Evolutionary conservation across 768 basidiomycete species (phyloP).

Genomic region (Russula sp.): DNA sequence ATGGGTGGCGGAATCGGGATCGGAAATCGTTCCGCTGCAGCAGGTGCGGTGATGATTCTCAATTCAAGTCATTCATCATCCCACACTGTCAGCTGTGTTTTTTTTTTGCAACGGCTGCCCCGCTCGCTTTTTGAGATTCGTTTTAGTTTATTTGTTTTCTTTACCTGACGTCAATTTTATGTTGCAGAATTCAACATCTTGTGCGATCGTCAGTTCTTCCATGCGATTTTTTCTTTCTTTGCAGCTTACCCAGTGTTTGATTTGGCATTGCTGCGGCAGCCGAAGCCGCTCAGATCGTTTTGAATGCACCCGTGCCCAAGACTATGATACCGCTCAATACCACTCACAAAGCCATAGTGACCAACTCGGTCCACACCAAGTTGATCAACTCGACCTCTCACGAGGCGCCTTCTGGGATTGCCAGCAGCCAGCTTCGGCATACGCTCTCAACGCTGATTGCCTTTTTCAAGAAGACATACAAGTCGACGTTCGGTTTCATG

Average conservation of each 20-base stretch:
- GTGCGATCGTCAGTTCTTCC: slow-evolving; percentile 61
- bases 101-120: not conserved
- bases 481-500: slow-evolving; percentile 70
- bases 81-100: slow-evolving; percentile 9
- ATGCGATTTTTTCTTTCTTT: not conserved
- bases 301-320: slow-evolving; percentile 60
- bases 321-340: slow-evolving; percentile 84
- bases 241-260: not conserved
- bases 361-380: slow-evolving; percentile 40
- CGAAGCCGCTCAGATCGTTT: slow-evolving; percentile 76
- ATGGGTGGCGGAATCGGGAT: slow-evolving; percentile 91
- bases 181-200: slow-evolving; percentile 67
- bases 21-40: slow-evolving; percentile 73
- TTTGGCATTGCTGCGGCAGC: slow-evolving; percentile 34
- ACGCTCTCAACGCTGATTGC: slow-evolving; percentile 67
- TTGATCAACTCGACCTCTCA: slow-evolving; percentile 38
- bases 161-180: not conserved
- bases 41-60: slow-evolving; percentile 35
- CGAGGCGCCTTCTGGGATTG: slow-evolving; percentile 18
- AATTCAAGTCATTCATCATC: no score
- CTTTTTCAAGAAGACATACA: slow-evolving; percentile 69
- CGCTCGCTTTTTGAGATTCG: no score
- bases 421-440: slow-evolving; percentile 49
- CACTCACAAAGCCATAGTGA: slow-evolving; percentile 79
- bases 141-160: no score